Percentiles rank a stretch among this genome's conserved stretches.
These are phyloP conservation scores for Talaromyces sp. DNA, from an alignment of 2,329 filamentous ascomycete genomes.

Conservation along the genomic window DNA sequence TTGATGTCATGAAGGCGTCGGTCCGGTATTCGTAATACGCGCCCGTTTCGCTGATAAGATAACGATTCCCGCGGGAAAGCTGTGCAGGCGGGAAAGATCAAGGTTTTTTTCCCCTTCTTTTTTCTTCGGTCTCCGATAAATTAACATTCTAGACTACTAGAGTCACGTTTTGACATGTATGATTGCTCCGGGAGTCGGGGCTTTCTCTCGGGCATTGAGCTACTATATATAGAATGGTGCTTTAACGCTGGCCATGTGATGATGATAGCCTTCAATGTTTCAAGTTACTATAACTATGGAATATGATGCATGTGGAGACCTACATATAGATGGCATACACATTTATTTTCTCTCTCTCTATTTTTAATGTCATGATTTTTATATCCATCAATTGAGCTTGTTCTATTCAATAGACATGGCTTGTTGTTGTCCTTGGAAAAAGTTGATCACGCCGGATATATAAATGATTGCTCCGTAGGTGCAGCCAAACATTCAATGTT, in stretches of 20 bases:
- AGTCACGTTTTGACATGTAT: not conserved
- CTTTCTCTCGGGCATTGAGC: not conserved
- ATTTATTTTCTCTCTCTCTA: too few species aligned
- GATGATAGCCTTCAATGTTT: too few species aligned
- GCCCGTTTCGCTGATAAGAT: not conserved
- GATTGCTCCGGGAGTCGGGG: not conserved
- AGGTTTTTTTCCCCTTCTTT: not conserved
- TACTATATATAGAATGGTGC: not conserved
- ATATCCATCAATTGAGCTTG: too few species aligned
- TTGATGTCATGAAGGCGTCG: not conserved
- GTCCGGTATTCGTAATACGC: not conserved
- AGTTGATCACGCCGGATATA: slow-evolving; percentile 75
- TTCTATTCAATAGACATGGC: too few species aligned
- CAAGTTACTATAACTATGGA: too few species aligned
- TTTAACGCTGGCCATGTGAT: too few species aligned
- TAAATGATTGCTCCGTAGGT: slow-evolving; percentile 90
- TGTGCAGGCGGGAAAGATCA: not conserved
- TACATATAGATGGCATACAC: too few species aligned
- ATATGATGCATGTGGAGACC: too few species aligned
- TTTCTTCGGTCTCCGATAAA: not conserved
- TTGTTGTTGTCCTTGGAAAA: slow-evolving; percentile 53
- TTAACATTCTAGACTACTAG: not conserved
- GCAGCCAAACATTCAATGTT: slow-evolving; percentile 67
- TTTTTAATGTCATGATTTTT: too few species aligned
- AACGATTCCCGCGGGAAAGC: not conserved